Percentiles rank a stretch among this genome's conserved stretches.
Evolutionary conservation across 495 filamentous ascomycete species (phyloP).

Genomic region (Tuber magnatum): DNA sequence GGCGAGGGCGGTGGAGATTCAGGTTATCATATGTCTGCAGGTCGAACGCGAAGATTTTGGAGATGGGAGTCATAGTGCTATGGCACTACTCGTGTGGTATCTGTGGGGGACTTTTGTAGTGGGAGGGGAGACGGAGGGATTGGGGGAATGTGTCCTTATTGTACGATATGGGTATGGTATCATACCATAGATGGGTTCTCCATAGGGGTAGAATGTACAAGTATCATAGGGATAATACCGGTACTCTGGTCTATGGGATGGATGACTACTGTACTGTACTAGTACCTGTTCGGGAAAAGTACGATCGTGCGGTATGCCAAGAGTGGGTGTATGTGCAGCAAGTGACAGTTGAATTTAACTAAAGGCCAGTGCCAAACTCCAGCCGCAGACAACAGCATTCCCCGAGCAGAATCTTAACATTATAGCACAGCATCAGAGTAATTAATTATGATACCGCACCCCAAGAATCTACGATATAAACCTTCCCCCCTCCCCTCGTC

Average conservation of each 20-base stretch:
- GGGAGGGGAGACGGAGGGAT: neutral
- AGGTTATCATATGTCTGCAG: conserved; percentile 64
- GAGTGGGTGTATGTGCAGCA: neutral
- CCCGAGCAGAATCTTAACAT: neutral
- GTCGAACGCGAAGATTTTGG: conserved; percentile 69
- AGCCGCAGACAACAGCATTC: conserved; percentile 4
- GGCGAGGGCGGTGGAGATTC: conserved; percentile 51
- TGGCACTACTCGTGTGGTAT: neutral
- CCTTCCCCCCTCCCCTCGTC: too few species aligned
- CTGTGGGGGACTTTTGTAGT: neutral
- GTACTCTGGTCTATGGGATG: neutral
- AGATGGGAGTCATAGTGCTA: conserved; percentile 41
- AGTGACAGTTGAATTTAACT: neutral
- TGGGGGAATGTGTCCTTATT: neutral
- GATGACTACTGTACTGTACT: too few species aligned
- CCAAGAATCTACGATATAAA: neutral
- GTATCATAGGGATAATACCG: neutral
- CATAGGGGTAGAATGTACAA: neutral
- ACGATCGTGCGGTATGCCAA: conserved; percentile 23
- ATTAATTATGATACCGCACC: too few species aligned
- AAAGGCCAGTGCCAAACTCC: neutral
- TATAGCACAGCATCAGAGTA: neutral
- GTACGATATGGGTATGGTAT: too few species aligned
- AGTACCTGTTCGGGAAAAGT: too few species aligned
- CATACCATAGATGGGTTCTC: neutral